Conservation (phyloP, 768 basidiomycete genomes). For the Amanita muscaria region DNA sequence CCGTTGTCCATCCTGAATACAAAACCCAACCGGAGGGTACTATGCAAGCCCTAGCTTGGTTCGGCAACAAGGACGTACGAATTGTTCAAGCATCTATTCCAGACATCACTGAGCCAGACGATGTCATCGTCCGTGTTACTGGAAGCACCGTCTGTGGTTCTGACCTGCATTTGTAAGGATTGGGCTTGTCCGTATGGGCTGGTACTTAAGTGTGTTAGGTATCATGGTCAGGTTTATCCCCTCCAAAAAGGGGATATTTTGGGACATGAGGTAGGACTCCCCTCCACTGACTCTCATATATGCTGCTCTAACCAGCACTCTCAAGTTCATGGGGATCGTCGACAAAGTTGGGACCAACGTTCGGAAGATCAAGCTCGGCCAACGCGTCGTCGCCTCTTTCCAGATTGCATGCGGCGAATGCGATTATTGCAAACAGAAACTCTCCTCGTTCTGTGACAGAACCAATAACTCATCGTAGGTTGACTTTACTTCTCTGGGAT, state of each 20-base stretch:
- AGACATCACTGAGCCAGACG: constrained; percentile 62
- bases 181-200: too few species aligned
- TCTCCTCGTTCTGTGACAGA: constrained; percentile 65
- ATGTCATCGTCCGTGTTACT: constrained; percentile 68
- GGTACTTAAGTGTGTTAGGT: too few species aligned
- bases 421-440: constrained; percentile 62
- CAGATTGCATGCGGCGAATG: constrained; percentile 71
- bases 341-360: constrained; percentile 59
- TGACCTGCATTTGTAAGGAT: constrained; percentile 45
- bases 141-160: constrained; percentile 70
- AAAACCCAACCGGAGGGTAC: constrained; percentile 43
- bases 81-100: constrained; percentile 33
- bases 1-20: constrained; percentile 34
- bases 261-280: too few species aligned
- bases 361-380: constrained; percentile 49
- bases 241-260: too few species aligned
- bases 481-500: constrained; percentile 42
- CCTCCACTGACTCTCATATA: too few species aligned
- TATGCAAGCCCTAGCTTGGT: constrained; percentile 68
- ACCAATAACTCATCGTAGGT: constrained; percentile 58
- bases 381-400: constrained; percentile 74
- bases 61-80: constrained; percentile 42
- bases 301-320: too few species aligned
- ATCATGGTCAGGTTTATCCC: too few species aligned
- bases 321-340: constrained; percentile 58